phyloP scores from a whole-genome alignment of 805 yeast species.

The Spathaspora boniae region DNA sequence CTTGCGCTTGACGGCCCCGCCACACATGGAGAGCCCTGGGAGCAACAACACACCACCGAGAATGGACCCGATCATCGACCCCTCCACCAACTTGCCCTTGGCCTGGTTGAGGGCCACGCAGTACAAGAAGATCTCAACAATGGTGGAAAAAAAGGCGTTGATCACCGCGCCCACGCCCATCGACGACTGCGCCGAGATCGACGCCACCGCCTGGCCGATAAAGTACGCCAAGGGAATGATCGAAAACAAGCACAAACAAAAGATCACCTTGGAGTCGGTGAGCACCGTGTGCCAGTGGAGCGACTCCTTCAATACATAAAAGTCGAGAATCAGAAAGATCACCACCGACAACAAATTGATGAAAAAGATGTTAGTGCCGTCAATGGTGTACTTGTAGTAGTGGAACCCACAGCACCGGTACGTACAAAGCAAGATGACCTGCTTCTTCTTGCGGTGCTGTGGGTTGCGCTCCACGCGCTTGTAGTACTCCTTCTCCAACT shows the following conservation, averaged over 20 bases:
- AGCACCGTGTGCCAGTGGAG: conserved; percentile 36
- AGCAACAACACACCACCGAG: conserved; percentile 86
- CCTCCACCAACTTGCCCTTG: conserved; percentile 90
- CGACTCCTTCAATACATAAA: conserved; percentile 53
- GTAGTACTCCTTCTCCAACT: conserved; percentile 51
- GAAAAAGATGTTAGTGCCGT: conserved; percentile 91
- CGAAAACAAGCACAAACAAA: conserved; percentile 73
- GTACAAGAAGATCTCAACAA: conserved; percentile 89
- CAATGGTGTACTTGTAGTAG: conserved; percentile 93
- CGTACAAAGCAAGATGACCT: conserved; percentile 75
- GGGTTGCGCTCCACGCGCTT: conserved; percentile 17
- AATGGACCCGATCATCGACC: conserved; percentile 91
- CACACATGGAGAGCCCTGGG: conserved; percentile 97
- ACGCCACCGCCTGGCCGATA: conserved; percentile 99
- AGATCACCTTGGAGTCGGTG: conserved; percentile 64
- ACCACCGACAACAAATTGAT: conserved; percentile 81
- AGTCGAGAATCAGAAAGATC: conserved; percentile 77
- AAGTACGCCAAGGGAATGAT: conserved; percentile 93
- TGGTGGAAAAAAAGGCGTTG: conserved; percentile 94
- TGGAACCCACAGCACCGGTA: conserved; percentile 90
- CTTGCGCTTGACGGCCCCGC: conserved; percentile 89
- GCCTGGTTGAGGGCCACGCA: conserved; percentile 85
- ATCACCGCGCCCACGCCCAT: conserved; percentile 99
- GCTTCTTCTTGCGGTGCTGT: conserved; percentile 41
- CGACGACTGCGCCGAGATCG: conserved; percentile 95